These are phyloP conservation scores for Ascochyta viciae-villosae DNA, from an alignment of 2,329 filamentous ascomycete genomes.

Conservation along the genomic window DNA sequence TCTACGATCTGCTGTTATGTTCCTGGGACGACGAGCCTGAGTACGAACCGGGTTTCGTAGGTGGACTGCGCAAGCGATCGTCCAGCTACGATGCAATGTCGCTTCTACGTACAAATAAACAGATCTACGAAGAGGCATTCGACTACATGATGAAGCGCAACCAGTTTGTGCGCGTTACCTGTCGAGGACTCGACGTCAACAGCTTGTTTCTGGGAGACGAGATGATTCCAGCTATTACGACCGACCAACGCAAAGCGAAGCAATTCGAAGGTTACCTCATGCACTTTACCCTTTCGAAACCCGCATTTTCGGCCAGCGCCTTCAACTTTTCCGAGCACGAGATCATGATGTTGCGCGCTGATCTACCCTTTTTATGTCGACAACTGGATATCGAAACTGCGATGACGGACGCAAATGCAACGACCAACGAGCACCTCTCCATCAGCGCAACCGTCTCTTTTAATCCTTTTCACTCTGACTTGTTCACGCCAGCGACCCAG, in stretches of 20 bases:
- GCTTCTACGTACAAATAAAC: conserved; percentile 35
- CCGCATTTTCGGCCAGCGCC: conserved; percentile 19
- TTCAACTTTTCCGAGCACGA: conserved; percentile 31
- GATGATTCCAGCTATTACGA: conserved; percentile 30
- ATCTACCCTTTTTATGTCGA: conserved; percentile 30
- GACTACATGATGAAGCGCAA: conserved; percentile 40
- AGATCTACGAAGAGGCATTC: conserved; percentile 36
- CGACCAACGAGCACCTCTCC: conserved; percentile 27
- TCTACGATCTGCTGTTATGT: conserved; percentile 36
- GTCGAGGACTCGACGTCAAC: conserved; percentile 29
- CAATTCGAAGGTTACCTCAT: conserved; percentile 35
- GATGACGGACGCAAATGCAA: conserved; percentile 34
- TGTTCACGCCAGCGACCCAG: conserved; percentile 30
- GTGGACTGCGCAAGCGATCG: conserved; percentile 27
- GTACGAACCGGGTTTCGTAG: conserved; percentile 21
- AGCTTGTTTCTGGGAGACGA: conserved; percentile 28
- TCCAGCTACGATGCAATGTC: conserved; percentile 28
- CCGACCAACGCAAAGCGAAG: conserved; percentile 21
- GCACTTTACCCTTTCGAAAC: conserved; percentile 36
- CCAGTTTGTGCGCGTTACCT: conserved; percentile 37
- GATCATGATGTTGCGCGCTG: conserved; percentile 34
- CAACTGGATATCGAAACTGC: conserved; percentile 35
- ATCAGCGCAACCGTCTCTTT: conserved; percentile 25
- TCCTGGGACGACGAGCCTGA: conserved; percentile 33
- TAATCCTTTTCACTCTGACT: conserved; percentile 23